Percentiles rank a stretch among this genome's conserved stretches.
Evolutionary conservation across 495 filamentous ascomycete genomes (phyloP).

Genomic region (Trichoderma asperelloides): DNA sequence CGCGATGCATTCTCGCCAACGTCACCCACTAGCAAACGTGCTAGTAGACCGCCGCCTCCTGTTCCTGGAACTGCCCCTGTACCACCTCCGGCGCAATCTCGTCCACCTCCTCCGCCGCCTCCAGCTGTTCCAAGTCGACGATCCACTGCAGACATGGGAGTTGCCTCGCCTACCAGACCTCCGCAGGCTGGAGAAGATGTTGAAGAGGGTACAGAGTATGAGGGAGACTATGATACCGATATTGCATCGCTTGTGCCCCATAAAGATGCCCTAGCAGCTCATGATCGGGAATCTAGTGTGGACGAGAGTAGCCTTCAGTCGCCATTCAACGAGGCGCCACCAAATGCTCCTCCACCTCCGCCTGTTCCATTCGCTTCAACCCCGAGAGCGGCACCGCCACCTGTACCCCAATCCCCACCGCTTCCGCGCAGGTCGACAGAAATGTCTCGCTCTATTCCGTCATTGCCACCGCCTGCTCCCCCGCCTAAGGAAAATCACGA

Average conservation of each 20-base stretch:
- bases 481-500: conserved; percentile 63
- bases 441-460: conserved; percentile 57
- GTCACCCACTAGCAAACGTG: conserved; percentile 39
- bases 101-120: conserved; percentile 74
- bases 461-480: conserved; percentile 54
- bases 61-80: conserved; percentile 41
- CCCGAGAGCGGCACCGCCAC: conserved; percentile 44
- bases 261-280: conserved; percentile 83
- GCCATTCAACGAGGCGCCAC: conserved; percentile 34
- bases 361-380: conserved; percentile 33
- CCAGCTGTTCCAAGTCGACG: conserved; percentile 49
- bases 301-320: conserved; percentile 43
- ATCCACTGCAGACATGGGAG: conserved; percentile 48
- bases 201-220: conserved; percentile 82
- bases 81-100: conserved; percentile 45
- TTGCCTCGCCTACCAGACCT: conserved; percentile 17
- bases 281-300: conserved; percentile 67
- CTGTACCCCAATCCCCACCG: conserved; percentile 47
- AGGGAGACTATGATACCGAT: conserved; percentile 97
- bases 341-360: conserved; percentile 33
- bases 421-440: conserved; percentile 50
- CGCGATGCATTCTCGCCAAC: conserved; percentile 27
- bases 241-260: conserved; percentile 83
- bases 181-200: conserved; percentile 54
- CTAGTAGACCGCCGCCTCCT: conserved; percentile 41